Evolutionary conservation across 2,329 filamentous ascomycete genomes (phyloP).

Genomic region (Septoria petroselini): DNA sequence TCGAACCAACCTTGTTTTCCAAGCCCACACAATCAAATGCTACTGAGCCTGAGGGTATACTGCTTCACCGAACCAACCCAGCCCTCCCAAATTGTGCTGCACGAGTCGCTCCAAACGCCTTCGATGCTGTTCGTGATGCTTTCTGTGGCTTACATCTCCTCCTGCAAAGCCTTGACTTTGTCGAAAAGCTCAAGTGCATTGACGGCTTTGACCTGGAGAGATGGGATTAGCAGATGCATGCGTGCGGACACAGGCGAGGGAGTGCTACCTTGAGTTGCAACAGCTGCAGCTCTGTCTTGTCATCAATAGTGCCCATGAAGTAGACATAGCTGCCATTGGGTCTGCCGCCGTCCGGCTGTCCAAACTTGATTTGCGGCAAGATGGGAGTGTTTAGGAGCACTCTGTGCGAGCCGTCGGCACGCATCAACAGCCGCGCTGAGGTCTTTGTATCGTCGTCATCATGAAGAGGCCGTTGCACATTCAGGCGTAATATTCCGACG

Average conservation of each 20-base stretch:
- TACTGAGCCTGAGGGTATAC: conserved; percentile 2
- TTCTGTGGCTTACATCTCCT: conserved; percentile 36
- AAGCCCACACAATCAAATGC: background rate
- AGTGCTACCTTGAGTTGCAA: conserved; percentile 55
- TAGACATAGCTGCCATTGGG: conserved; percentile 68
- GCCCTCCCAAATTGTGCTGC: background rate
- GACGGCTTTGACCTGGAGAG: conserved; percentile 43
- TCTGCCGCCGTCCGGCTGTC: conserved; percentile 60
- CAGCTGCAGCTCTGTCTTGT: conserved; percentile 50
- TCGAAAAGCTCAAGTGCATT: conserved; percentile 48
- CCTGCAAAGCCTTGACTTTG: conserved; percentile 43
- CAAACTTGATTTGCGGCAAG: conserved; percentile 73
- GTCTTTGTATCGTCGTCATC: conserved; percentile 52
- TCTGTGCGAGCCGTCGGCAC: conserved; percentile 82
- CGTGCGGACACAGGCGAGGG: conserved; percentile 18
- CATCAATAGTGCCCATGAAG: conserved; percentile 58
- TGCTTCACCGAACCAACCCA: background rate
- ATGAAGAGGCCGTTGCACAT: conserved; percentile 56
- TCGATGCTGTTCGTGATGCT: background rate
- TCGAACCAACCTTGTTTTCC: background rate
- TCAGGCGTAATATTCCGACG: conserved; percentile 78
- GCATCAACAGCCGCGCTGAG: conserved; percentile 75
- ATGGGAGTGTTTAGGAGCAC: conserved; percentile 84
- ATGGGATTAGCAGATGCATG: conserved; percentile 5
- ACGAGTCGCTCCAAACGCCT: background rate